These are phyloP conservation scores for Tulasnella sp. DNA, from an alignment of 768 basidiomycete species.

Conservation along the genomic window DNA sequence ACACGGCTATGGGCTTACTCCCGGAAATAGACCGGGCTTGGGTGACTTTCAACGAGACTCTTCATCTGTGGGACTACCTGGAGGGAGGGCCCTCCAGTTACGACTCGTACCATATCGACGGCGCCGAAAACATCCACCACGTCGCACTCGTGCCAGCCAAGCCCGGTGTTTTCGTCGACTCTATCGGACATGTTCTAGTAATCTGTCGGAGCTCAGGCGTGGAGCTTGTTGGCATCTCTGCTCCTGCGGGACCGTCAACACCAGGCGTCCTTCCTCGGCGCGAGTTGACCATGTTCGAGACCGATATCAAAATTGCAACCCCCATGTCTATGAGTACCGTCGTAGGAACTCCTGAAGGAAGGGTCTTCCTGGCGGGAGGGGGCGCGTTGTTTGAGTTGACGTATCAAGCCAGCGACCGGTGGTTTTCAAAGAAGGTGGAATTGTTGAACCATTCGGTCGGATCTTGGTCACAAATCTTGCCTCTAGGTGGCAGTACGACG, in stretches of 20 bases:
- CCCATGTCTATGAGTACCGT: conserved; percentile 84
- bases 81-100: conserved; percentile 55
- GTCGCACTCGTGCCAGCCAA: conserved; percentile 89
- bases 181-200: conserved; percentile 85
- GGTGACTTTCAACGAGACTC: conserved; percentile 91
- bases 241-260: conserved; percentile 53
- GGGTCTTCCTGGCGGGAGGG: conserved; percentile 90
- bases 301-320: conserved; percentile 76
- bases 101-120: conserved; percentile 58
- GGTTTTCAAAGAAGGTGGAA: conserved; percentile 87
- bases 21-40: conserved; percentile 93
- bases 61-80: conserved; percentile 95
- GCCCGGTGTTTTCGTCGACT: conserved; percentile 82
- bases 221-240: conserved; percentile 75
- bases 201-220: conserved; percentile 86
- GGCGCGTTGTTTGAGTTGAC: conserved; percentile 90
- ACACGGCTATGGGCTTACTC: conserved; percentile 70
- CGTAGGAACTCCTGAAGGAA: conserved; percentile 73
- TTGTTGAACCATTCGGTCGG: conserved; percentile 85
- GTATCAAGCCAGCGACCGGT: conserved; percentile 87
- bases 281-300: conserved; percentile 87
- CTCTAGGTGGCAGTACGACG: conserved; percentile 53
- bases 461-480: conserved; percentile 75
- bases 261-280: conserved; percentile 55
- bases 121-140: conserved; percentile 84